phyloP scores from a whole-genome alignment of 441 rosid species.

The Pelargonium myrrhifolium region DNA sequence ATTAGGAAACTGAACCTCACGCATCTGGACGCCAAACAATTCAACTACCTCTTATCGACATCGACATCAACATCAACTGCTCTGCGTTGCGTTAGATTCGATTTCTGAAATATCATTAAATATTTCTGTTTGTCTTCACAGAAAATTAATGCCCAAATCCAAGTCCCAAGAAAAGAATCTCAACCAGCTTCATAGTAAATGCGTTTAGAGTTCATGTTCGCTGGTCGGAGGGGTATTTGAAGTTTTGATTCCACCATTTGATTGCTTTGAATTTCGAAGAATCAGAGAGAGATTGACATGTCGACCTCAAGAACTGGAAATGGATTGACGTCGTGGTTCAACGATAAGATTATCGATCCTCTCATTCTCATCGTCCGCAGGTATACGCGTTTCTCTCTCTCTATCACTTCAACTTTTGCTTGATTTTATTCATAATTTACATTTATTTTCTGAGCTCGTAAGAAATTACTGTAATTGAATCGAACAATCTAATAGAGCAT shows the following conservation, averaged over 20 bases:
- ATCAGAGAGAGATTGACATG: background rate
- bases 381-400: constrained; percentile 25
- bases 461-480: background rate
- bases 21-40: too few relatives aligned
- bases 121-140: background rate
- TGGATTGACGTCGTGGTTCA: constrained; percentile 44
- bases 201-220: too few relatives aligned
- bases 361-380: constrained; percentile 66
- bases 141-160: background rate
- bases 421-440: background rate
- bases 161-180: background rate
- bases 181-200: background rate
- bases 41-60: too few relatives aligned
- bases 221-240: background rate
- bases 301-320: constrained; percentile 1
- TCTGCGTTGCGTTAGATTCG: background rate
- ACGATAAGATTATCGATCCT: constrained; percentile 61
- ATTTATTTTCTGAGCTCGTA: background rate
- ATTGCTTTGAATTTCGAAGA: background rate
- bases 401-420: background rate
- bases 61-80: background rate
- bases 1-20: too few relatives aligned
- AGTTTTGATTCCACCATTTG: background rate
- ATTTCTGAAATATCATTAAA: background rate
- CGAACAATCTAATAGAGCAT: background rate